Conservation (phyloP, 2,329 filamentous ascomycete species). For the Aspergillus pseudonomiae region DNA sequence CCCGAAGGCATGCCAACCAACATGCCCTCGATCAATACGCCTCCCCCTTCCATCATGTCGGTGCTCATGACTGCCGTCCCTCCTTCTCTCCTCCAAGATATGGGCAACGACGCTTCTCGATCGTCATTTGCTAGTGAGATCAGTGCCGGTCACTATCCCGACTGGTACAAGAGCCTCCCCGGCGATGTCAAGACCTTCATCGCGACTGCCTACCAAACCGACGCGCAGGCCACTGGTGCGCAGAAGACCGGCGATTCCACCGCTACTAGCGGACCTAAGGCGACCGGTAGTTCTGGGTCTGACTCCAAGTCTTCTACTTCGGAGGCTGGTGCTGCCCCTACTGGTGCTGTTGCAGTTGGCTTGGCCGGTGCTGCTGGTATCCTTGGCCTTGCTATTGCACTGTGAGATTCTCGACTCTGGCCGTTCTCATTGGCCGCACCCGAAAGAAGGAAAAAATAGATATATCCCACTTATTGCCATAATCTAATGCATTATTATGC, state of each 20-base stretch:
- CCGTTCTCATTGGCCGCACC: neutral
- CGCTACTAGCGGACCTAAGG: neutral
- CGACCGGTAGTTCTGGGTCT: constrained; percentile 5
- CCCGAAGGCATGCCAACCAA: constrained; percentile 11
- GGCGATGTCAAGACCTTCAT: constrained; percentile 30
- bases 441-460: neutral
- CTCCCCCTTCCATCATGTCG: constrained; percentile 27
- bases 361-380: constrained; percentile 26
- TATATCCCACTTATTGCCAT: neutral
- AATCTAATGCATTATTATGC: neutral
- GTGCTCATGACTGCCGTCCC: constrained; percentile 33
- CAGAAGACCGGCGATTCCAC: constrained; percentile 1
- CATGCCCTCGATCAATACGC: neutral
- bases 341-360: constrained; percentile 21
- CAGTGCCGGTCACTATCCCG: constrained; percentile 26
- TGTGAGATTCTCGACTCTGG: constrained; percentile 13
- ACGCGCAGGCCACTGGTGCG: constrained; percentile 5
- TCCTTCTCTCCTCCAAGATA: constrained; percentile 21
- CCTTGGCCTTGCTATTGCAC: constrained; percentile 27
- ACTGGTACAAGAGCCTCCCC: constrained; percentile 33
- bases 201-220: constrained; percentile 7
- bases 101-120: constrained; percentile 22
- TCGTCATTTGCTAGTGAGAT: constrained; percentile 28
- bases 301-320: constrained; percentile 15
- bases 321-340: constrained; percentile 18